These are phyloP conservation scores for Trichocomaceae sp. DNA, from an alignment of 2,329 filamentous ascomycete genomes.

Conservation along the genomic window DNA sequence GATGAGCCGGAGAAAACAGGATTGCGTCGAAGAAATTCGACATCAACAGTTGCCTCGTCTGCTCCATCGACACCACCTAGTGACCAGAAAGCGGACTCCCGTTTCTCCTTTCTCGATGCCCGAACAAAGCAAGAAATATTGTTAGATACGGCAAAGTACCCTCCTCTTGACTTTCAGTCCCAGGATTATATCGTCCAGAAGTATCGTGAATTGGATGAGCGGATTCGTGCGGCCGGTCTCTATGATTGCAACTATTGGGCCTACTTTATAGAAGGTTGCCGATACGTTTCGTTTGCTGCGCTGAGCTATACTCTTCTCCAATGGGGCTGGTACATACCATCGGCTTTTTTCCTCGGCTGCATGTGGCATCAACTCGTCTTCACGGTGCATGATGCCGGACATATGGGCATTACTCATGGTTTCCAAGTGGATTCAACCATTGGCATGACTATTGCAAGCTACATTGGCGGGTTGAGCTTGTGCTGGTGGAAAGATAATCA, in stretches of 20 bases:
- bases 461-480: constrained; percentile 77
- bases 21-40: constrained; percentile 33
- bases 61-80: constrained; percentile 21
- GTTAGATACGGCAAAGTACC: constrained; percentile 74
- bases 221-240: constrained; percentile 66
- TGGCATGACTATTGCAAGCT: constrained; percentile 85
- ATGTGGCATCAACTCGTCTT: constrained; percentile 96
- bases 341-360: constrained; percentile 68
- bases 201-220: constrained; percentile 70
- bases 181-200: constrained; percentile 72
- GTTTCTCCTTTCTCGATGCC: constrained; percentile 61
- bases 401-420: constrained; percentile 94
- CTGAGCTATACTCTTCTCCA: constrained; percentile 56
- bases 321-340: constrained; percentile 60
- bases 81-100: constrained; percentile 27
- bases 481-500: constrained; percentile 98
- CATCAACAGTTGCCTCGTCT: constrained; percentile 23
- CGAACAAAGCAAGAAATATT: constrained; percentile 68
- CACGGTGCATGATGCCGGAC: constrained; percentile 86
- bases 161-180: constrained; percentile 63
- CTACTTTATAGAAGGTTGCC: constrained; percentile 66
- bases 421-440: constrained; percentile 78
- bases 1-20: constrained; percentile 39
- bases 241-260: constrained; percentile 78
- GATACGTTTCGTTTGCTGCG: constrained; percentile 63